phyloP scores from a whole-genome alignment of 75 land plant species.

The Adiantum capillusveneris region DNA sequence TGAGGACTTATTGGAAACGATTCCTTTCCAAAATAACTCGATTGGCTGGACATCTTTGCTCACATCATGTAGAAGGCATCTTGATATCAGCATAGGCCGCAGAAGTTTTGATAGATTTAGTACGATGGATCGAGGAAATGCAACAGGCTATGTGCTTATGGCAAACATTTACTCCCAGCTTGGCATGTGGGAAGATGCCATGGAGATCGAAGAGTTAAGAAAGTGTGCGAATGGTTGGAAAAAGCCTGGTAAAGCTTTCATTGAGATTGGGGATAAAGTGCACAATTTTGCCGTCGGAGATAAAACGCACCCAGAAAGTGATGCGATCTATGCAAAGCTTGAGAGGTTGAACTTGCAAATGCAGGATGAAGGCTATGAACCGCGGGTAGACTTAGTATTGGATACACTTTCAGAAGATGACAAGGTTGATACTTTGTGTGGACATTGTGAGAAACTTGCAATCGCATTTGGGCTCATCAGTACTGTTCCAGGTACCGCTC shows the following conservation, averaged over 20 bases:
- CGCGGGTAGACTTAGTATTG: conserved; percentile 33
- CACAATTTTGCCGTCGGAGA: conserved; percentile 45
- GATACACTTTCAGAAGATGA: conserved; percentile 42
- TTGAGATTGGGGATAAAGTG: conserved; percentile 39
- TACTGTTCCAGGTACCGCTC: conserved; percentile 32
- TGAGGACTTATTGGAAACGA: conserved; percentile 37
- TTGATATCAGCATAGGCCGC: background rate
- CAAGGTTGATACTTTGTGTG: conserved; percentile 34
- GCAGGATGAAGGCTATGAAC: conserved; percentile 38
- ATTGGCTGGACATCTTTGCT: conserved; percentile 65
- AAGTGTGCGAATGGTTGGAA: conserved; percentile 37
- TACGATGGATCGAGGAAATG: conserved; percentile 51
- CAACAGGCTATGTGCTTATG: conserved; percentile 44
- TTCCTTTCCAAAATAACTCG: conserved; percentile 51
- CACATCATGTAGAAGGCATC: conserved; percentile 36
- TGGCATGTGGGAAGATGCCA: conserved; percentile 45
- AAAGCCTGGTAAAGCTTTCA: conserved; percentile 58
- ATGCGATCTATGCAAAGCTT: conserved; percentile 43
- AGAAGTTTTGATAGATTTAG: conserved; percentile 24
- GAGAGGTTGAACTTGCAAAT: conserved; percentile 36
- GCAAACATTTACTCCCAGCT: conserved; percentile 52
- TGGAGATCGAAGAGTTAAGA: conserved; percentile 19
- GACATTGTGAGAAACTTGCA: conserved; percentile 70
- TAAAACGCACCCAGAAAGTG: conserved; percentile 34
- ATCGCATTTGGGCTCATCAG: conserved; percentile 51